phyloP scores from a whole-genome alignment of 2,329 filamentous ascomycete species.

The Magnaporthales sp. region DNA sequence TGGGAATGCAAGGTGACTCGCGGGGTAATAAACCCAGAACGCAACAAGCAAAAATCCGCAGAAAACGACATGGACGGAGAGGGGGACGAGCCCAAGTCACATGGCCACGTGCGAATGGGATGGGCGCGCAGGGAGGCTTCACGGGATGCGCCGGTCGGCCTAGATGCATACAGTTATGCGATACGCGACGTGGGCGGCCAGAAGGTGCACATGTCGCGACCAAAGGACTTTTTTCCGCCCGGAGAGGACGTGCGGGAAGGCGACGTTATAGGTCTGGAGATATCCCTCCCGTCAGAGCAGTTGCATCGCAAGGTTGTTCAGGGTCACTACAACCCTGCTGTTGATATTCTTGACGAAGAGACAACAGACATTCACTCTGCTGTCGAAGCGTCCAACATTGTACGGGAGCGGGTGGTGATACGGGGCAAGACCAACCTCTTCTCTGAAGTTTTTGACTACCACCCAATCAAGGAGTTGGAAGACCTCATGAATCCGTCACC shows the following conservation, averaged over 20 bases:
- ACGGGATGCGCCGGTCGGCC: constrained; percentile 75
- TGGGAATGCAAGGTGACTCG: constrained; percentile 88
- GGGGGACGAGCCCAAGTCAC: constrained; percentile 27
- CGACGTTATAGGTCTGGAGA: constrained; percentile 90
- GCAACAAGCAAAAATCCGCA: constrained; percentile 18
- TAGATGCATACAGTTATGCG: constrained; percentile 89
- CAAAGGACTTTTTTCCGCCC: constrained; percentile 78
- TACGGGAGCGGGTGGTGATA: constrained; percentile 91
- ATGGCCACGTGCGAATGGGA: constrained; percentile 70
- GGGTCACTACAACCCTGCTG: constrained; percentile 78
- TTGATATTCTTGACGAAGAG: constrained; percentile 42
- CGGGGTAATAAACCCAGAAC: constrained; percentile 47
- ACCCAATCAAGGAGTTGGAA: constrained; percentile 79
- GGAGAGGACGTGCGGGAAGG: constrained; percentile 77
- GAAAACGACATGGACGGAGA: background rate
- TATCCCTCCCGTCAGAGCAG: constrained; percentile 75
- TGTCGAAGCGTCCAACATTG: constrained; percentile 64
- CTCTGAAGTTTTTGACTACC: constrained; percentile 89
- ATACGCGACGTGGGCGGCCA: constrained; percentile 85
- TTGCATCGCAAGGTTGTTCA: constrained; percentile 83
- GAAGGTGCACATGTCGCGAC: constrained; percentile 86
- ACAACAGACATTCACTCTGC: background rate
- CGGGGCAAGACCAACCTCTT: constrained; percentile 86
- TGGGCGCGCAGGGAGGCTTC: constrained; percentile 77
- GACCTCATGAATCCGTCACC: constrained; percentile 67